Evolutionary conservation across 768 basidiomycete genomes (phyloP), one percentile per base, ranked within the genome.

Genomic region (Hortiboletus flavorubellus): DNA sequence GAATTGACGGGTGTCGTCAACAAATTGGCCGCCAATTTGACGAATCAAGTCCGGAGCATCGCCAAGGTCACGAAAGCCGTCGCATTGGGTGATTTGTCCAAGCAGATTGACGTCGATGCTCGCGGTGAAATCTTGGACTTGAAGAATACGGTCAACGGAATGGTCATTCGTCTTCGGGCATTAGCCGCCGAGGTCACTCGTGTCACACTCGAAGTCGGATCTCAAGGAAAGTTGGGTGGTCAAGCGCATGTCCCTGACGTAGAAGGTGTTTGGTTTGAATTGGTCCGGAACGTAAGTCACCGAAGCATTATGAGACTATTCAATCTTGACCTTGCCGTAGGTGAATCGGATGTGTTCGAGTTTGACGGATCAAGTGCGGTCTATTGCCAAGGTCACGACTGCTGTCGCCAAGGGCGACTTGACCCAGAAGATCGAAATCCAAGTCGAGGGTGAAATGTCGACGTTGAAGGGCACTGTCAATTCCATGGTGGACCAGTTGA

Each of bases 401-500:
- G 91, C 91, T 15, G 93, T 97, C 55, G 94, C 94, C 18, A 82
- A 84, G 42, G 94, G 94, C 34, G 93, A 98, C 68, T 76, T 93
- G 76, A 91, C 88, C 2, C 90, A 92, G 73, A 94, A 92, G 78
- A 92, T 98, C 66, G 89, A 92, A 64, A 93, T 98, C 58, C 84
- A 87, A 57, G 89, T 90, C 58, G 87, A 91, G 64, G 86, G 86
- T 46, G 93, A 96, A 66, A 95, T 96, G 86, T 80, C 80, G 15
- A 88, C 88, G 15, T 78, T 92, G 72, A 91, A 90, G 67, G 76
- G 81, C 21, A 92, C 90, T 11, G 89, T 93, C 59, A 95, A 95
- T 65, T 87, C 86, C n/a, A 97, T 97, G 93, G 91, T 95, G 68
- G 91, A 92, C 68, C 89, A 89, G 53, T 71, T 95, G 59, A 85